These are phyloP conservation scores for Hypomontagnella monticulosa DNA, from an alignment of 495 filamentous ascomycete species.

Conservation along the genomic window DNA sequence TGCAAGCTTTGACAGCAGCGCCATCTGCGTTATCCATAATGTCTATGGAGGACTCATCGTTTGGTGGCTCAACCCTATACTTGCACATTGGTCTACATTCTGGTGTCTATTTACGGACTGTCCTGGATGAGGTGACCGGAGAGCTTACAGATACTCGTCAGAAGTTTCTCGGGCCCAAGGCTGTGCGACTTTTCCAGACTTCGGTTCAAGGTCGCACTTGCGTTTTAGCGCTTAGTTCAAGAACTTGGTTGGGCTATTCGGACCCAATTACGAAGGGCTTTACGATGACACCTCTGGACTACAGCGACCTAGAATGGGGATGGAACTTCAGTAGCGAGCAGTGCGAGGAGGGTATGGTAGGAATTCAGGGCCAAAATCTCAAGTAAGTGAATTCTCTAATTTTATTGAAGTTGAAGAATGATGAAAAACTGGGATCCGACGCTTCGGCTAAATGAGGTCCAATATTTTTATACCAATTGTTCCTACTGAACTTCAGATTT, in stretches of 20 bases:
- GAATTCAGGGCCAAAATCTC: constrained; percentile 89
- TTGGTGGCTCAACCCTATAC: constrained; percentile 80
- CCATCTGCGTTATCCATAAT: constrained; percentile 93
- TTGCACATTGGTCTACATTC: constrained; percentile 95
- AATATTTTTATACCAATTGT: constrained; percentile 61
- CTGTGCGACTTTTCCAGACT: constrained; percentile 86
- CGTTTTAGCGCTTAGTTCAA: constrained; percentile 89
- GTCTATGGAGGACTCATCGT: constrained; percentile 85
- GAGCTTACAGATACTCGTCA: constrained; percentile 94
- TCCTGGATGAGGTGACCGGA: constrained; percentile 92
- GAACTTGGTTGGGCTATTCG: constrained; percentile 92
- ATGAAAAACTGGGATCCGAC: constrained; percentile 71
- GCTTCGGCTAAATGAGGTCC: constrained; percentile 60
- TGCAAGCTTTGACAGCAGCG: constrained; percentile 90
- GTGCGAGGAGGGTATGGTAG: constrained; percentile 93
- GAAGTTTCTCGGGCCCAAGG: constrained; percentile 89
- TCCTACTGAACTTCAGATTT: constrained; percentile 57
- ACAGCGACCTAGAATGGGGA: constrained; percentile 87
- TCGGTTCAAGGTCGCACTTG: constrained; percentile 84
- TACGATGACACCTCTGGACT: constrained; percentile 90
- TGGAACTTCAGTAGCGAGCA: constrained; percentile 97
- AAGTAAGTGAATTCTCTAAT: constrained; percentile 67
- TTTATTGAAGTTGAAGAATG: constrained; percentile 56
- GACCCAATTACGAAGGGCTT: constrained; percentile 84
- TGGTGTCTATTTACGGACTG: constrained; percentile 92